Percentiles rank a stretch among this genome's conserved stretches.
Evolutionary conservation across 257 asterid species (phyloP).

Genomic region (Sherardia arvensis): DNA sequence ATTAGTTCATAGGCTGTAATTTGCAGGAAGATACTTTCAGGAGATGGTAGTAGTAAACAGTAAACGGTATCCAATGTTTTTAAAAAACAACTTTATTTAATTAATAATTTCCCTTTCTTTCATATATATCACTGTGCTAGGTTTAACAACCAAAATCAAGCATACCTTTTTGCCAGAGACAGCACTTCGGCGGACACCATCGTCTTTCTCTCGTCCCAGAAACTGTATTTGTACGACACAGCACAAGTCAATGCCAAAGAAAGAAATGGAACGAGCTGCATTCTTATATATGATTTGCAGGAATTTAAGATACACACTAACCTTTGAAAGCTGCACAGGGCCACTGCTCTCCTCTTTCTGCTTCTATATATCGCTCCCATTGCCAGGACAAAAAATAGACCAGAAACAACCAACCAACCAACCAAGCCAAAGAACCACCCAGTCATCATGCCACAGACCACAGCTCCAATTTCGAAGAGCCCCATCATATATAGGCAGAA

Average conservation of each 20-base stretch:
- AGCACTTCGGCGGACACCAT: slow-evolving; percentile 88
- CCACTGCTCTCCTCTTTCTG: slow-evolving; percentile 65
- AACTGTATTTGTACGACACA: slow-evolving; percentile 37
- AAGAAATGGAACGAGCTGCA: not conserved
- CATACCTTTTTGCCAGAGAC: slow-evolving; percentile 93
- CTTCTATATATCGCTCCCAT: slow-evolving; percentile 80
- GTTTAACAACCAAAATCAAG: not conserved
- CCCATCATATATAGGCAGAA: slow-evolving; percentile 69
- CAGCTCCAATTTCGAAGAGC: slow-evolving; percentile 99
- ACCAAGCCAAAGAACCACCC: slow-evolving; percentile 51
- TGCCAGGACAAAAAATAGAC: slow-evolving; percentile 59
- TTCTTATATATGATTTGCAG: not conserved
- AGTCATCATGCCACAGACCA: slow-evolving; percentile 64
- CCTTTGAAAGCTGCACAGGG: slow-evolving; percentile 98
- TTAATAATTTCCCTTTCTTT: not conserved
- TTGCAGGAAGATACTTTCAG: not conserved
- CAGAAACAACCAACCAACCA: slow-evolving; percentile 47
- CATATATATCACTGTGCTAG: not conserved
- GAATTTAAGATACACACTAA: slow-evolving; percentile 13
- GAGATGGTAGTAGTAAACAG: too few relatives aligned
- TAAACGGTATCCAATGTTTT: too few relatives aligned
- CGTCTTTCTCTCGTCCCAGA: slow-evolving; percentile 74
- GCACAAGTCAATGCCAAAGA: slow-evolving; percentile 12
- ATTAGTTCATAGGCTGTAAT: not conserved
- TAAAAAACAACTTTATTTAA: not conserved